Evolutionary conservation across 2,329 filamentous ascomycete genomes (phyloP).

Genomic region (Colletotrichum tropicicola): DNA sequence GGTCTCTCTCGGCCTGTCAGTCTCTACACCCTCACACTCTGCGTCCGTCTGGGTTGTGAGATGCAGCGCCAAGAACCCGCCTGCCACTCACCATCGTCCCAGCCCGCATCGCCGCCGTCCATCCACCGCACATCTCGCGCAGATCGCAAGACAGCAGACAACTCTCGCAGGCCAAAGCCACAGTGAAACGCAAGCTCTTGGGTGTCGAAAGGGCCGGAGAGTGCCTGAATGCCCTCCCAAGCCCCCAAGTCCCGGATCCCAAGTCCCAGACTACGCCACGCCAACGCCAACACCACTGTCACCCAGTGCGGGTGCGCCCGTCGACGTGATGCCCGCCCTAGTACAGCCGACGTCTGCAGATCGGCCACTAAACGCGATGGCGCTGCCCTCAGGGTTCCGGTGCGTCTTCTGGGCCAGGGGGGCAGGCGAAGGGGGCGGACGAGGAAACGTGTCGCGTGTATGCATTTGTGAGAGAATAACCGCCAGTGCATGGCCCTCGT

Average conservation of each 20-base stretch:
- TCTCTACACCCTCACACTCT: not conserved
- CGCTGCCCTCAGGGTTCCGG: not conserved
- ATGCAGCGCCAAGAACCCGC: constrained; percentile 2
- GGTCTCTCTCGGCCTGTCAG: not conserved
- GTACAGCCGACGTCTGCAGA: constrained; percentile 19
- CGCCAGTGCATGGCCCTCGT: not conserved
- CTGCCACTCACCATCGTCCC: not conserved
- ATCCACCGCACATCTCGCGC: not conserved
- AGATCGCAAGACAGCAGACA: not conserved
- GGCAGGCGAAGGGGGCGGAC: not conserved
- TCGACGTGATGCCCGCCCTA: constrained; percentile 21
- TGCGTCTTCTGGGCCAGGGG: not conserved
- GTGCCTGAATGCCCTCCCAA: no score
- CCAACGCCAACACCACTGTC: constrained; percentile 4
- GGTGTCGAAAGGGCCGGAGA: no score
- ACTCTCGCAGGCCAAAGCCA: not conserved
- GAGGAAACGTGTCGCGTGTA: not conserved
- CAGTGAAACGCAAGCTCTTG: constrained; percentile 10
- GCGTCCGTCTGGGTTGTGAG: not conserved
- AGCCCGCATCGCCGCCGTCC: not conserved
- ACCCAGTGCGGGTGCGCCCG: constrained; percentile 14
- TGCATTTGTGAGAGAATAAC: not conserved
- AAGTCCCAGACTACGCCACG: not conserved
- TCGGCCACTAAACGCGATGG: constrained; percentile 25
- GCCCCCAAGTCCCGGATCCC: no score